Evolutionary conservation across 805 yeast genomes (phyloP).

Genomic region (Candida tibetensis): DNA sequence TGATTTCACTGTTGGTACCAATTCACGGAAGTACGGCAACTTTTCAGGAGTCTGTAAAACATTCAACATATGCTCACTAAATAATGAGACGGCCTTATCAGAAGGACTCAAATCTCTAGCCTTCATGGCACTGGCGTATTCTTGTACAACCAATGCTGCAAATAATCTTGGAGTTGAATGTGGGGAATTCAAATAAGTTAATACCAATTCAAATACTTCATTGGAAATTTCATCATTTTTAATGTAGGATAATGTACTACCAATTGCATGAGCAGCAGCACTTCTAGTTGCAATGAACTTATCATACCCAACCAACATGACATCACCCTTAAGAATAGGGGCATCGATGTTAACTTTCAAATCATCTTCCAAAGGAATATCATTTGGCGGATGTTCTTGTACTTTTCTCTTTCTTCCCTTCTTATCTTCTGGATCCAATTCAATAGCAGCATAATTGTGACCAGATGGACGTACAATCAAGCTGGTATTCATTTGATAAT

Average conservation of each 20-base stretch:
- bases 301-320: slow-evolving; percentile 76
- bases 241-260: slow-evolving; percentile 56
- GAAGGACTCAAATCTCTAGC: slow-evolving; percentile 13
- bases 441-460: slow-evolving; percentile 27
- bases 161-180: slow-evolving; percentile 82
- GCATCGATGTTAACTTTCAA: slow-evolving; percentile 84
- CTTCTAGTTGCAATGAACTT: slow-evolving; percentile 72
- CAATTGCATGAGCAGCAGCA: slow-evolving; percentile 73
- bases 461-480: slow-evolving; percentile 82
- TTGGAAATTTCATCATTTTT: slow-evolving; percentile 36
- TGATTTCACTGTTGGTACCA: slow-evolving; percentile 81
- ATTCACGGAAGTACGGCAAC: slow-evolving; percentile 68
- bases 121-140: slow-evolving; percentile 48
- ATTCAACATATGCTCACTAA: slow-evolving; percentile 28
- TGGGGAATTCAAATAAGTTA: slow-evolving; percentile 49
- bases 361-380: slow-evolving; percentile 53
- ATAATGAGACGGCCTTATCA: slow-evolving; percentile 17
- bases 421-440: slow-evolving; percentile 22
- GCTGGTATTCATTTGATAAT: slow-evolving; percentile 77
- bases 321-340: slow-evolving; percentile 89
- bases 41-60: slow-evolving; percentile 41
- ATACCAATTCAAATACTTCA: slow-evolving; percentile 36
- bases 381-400: slow-evolving; percentile 13
- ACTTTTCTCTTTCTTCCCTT: slow-evolving; percentile 51
- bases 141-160: slow-evolving; percentile 66